Evolutionary conservation across 495 filamentous ascomycete genomes (phyloP).

Genomic region (Lindgomyces ingoldianus): DNA sequence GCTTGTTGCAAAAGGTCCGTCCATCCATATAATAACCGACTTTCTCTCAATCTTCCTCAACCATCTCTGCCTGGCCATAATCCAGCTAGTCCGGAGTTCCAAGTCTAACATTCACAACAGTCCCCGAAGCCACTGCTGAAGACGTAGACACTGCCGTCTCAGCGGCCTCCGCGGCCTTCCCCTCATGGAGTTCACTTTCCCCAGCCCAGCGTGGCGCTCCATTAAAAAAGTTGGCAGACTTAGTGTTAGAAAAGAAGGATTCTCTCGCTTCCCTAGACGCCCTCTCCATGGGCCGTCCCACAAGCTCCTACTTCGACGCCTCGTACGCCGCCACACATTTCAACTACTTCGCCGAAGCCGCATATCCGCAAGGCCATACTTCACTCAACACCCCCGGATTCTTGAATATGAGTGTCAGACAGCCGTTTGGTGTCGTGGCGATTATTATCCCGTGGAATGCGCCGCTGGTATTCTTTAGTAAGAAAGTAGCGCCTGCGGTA

Average conservation of each 20-base stretch:
- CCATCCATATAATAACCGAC: no score
- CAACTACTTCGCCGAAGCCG: slow-evolving; percentile 29
- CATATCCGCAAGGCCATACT: slow-evolving; percentile 34
- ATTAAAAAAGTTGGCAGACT: slow-evolving; percentile 19
- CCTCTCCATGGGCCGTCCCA: slow-evolving; percentile 14
- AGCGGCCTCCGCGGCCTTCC: slow-evolving; percentile 19
- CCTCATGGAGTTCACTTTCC: slow-evolving; percentile 17
- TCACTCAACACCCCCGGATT: slow-evolving; percentile 39
- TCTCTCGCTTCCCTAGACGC: slow-evolving; percentile 15
- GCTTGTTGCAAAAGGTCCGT: slow-evolving; percentile 44
- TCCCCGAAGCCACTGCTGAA: slow-evolving; percentile 17
- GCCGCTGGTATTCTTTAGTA: slow-evolving; percentile 37
- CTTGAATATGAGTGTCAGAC: slow-evolving; percentile 37
- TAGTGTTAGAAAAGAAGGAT: slow-evolving; percentile 13
- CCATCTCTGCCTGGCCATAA: no score
- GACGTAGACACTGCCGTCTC: slow-evolving; percentile 20
- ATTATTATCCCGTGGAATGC: slow-evolving; percentile 46
- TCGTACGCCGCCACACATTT: slow-evolving; percentile 27
- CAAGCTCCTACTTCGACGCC: slow-evolving; percentile 15
- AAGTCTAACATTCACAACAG: not conserved
- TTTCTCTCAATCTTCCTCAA: no score
- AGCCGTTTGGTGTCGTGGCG: slow-evolving; percentile 44
- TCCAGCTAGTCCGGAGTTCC: not conserved
- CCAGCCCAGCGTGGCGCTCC: slow-evolving; percentile 18
- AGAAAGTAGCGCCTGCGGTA: slow-evolving; percentile 41